Percentiles rank a stretch among this genome's conserved stretches.
These are phyloP conservation scores for Nevesoporus exiguus DNA, from an alignment of 768 basidiomycete genomes.

Conservation along the genomic window DNA sequence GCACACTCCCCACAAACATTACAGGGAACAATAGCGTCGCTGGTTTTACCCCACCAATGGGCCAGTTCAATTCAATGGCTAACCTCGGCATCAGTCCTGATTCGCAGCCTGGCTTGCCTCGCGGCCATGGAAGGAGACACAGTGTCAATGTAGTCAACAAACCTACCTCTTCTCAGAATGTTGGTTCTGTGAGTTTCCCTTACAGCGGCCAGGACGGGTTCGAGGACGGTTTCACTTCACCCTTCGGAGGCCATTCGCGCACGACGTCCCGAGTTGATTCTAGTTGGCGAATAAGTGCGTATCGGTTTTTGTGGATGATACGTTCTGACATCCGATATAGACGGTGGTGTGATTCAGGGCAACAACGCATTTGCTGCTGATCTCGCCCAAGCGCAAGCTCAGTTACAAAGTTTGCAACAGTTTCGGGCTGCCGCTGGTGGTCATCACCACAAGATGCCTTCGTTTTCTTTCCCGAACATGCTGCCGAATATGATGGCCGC, in stretches of 20 bases:
- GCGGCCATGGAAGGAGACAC: slow-evolving; percentile 85
- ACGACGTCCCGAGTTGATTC: slow-evolving; percentile 74
- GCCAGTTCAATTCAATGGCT: slow-evolving; percentile 57
- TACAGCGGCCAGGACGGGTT: slow-evolving; percentile 60
- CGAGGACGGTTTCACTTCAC: slow-evolving; percentile 76
- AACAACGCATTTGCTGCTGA: slow-evolving; percentile 70
- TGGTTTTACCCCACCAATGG: slow-evolving; percentile 43
- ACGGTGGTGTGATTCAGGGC: slow-evolving; percentile 69
- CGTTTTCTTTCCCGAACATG: slow-evolving; percentile 98
- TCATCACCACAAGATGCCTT: slow-evolving; percentile 95
- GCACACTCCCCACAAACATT: slow-evolving; percentile 66
- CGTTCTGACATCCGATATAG: slow-evolving; percentile 35
- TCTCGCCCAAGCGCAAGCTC: slow-evolving; percentile 95
- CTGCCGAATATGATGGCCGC: slow-evolving; percentile 96
- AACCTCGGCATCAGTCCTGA: slow-evolving; percentile 59
- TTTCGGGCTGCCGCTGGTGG: slow-evolving; percentile 95
- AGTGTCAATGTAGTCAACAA: slow-evolving; percentile 92
- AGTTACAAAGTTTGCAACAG: slow-evolving; percentile 92
- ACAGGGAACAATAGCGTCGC: slow-evolving; percentile 39
- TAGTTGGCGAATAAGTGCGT: slow-evolving; percentile 88
- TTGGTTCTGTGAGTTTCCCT: slow-evolving; percentile 50
- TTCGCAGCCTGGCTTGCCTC: slow-evolving; percentile 63
- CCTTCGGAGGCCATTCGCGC: slow-evolving; percentile 67
- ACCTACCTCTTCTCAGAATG: slow-evolving; percentile 41
- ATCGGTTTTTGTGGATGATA: background rate